These are phyloP conservation scores for Saccharomyces hybrid DNA, from an alignment of 1,139 yeast genomes.

Conservation along the genomic window DNA sequence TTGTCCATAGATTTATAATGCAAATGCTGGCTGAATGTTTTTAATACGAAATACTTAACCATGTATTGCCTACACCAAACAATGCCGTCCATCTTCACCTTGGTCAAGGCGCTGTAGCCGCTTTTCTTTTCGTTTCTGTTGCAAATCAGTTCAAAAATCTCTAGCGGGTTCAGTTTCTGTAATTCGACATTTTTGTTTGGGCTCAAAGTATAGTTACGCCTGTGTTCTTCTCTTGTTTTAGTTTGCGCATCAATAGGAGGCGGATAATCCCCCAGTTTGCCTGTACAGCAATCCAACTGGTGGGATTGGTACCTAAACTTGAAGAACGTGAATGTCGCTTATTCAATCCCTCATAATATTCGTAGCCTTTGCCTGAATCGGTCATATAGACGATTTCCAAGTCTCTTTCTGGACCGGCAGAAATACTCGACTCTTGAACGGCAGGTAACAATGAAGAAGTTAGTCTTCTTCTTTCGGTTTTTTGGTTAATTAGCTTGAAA, in stretches of 20 bases:
- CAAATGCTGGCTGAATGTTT: constrained; percentile 8
- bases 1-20: neutral
- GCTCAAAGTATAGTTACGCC: constrained; percentile 9
- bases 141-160: constrained; percentile 16
- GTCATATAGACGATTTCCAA: constrained; percentile 24
- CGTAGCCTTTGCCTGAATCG: constrained; percentile 26
- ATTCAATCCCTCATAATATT: constrained; percentile 13
- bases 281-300: constrained; percentile 9
- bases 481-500: constrained; percentile 38
- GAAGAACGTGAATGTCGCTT: constrained; percentile 7
- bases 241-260: constrained; percentile 21
- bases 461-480: constrained; percentile 13
- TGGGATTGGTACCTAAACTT: constrained; percentile 7
- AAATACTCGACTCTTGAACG: constrained; percentile 14
- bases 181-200: constrained; percentile 10
- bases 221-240: constrained; percentile 14
- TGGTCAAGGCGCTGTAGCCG: constrained; percentile 5
- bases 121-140: constrained; percentile 2
- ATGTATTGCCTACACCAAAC: constrained; percentile 30
- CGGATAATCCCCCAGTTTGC: constrained; percentile 16
- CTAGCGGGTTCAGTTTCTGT: constrained; percentile 16
- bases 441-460: constrained; percentile 18
- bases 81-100: constrained; percentile 20
- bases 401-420: constrained; percentile 11
- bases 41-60: constrained; percentile 22